Conservation (phyloP, 371 early-diverging fungal genomes). For the Dinochytrium kinnereticum region DNA sequence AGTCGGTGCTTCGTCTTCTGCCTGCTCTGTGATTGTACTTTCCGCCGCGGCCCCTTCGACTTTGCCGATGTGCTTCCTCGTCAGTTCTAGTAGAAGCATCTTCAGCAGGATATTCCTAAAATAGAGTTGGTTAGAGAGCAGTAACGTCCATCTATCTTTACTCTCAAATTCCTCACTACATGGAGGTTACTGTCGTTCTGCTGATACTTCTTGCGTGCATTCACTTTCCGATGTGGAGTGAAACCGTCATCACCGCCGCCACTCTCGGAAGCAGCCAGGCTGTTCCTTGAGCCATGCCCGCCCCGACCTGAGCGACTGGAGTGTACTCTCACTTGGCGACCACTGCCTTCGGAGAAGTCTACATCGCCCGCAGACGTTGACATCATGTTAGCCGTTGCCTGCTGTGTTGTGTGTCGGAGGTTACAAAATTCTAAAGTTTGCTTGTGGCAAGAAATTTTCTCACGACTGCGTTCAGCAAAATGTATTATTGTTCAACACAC, state of each 20-base stretch:
- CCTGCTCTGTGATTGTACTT: background rate
- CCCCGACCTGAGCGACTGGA: background rate
- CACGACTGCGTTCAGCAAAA: too few relatives aligned
- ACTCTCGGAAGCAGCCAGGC: too few relatives aligned
- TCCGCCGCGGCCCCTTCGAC: background rate
- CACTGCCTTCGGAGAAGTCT: background rate
- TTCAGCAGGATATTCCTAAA: background rate
- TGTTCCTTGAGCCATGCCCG: background rate
- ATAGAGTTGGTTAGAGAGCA: background rate
- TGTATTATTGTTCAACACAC: too few relatives aligned
- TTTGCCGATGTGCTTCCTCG: background rate
- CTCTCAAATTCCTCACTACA: background rate
- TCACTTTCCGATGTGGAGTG: too few relatives aligned
- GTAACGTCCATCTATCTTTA: too few relatives aligned
- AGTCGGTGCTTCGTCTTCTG: background rate
- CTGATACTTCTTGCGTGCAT: background rate
- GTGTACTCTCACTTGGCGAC: background rate
- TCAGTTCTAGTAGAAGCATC: background rate
- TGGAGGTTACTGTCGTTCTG: background rate
- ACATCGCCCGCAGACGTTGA: background rate
- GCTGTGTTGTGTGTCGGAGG: too few relatives aligned
- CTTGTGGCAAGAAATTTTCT: background rate
- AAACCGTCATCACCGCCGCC: too few relatives aligned
- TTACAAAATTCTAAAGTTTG: too few relatives aligned
- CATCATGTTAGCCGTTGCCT: background rate